phyloP scores from a whole-genome alignment of 1,284 basidiomycete species.

The Cryptococcus sp. region DNA sequence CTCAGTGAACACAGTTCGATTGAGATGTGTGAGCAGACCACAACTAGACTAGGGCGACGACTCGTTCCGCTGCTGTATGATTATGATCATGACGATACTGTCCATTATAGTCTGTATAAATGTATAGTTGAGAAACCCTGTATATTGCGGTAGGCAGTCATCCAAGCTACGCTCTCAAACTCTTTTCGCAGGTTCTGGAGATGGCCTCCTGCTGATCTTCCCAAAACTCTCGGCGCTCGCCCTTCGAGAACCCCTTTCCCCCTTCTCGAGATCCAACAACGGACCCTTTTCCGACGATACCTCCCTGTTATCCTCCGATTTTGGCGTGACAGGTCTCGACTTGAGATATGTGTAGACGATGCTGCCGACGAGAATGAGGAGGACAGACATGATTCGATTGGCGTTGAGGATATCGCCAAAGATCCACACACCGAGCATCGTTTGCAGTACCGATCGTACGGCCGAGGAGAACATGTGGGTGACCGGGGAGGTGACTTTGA shows the following conservation, averaged over 20 bases:
- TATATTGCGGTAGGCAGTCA: no score
- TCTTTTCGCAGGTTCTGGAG: no score
- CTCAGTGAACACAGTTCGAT: no score
- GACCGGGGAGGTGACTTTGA: conserved; percentile 29
- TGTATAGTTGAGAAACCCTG: no score
- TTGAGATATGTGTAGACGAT: conserved; percentile 12
- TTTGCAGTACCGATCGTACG: conserved; percentile 17
- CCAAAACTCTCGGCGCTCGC: neutral
- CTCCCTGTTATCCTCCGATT: neutral
- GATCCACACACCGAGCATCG: conserved; percentile 11
- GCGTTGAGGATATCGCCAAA: conserved; percentile 12
- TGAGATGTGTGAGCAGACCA: no score
- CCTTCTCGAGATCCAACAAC: conserved; percentile 1
- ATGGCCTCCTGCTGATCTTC: no score
- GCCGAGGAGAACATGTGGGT: conserved; percentile 27
- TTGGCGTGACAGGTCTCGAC: neutral
- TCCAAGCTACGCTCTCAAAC: no score
- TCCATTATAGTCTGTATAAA: no score
- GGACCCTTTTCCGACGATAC: neutral
- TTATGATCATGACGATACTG: no score
- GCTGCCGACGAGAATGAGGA: conserved; percentile 10
- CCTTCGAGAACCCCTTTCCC: neutral
- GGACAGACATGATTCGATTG: conserved; percentile 10
- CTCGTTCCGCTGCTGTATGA: no score
- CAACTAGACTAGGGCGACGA: no score